Conservation (phyloP, 495 filamentous ascomycete species). For the Penicillium diatomitis region DNA sequence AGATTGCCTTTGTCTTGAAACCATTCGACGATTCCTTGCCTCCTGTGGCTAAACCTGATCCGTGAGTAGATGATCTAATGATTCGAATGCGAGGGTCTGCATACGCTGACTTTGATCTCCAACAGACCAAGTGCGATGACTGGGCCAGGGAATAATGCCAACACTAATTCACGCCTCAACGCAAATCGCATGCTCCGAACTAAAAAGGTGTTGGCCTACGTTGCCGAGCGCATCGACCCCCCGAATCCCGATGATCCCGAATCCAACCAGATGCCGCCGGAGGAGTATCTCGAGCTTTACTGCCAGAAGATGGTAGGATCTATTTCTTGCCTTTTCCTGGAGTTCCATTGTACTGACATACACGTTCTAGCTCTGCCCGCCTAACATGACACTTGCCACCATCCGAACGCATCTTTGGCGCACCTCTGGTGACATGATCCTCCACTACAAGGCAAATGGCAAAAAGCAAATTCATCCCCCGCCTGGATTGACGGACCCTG, state of each 20-base stretch:
- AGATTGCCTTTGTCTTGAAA: constrained; percentile 83
- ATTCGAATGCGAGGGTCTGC: not conserved
- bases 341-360: constrained; percentile 6
- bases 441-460: constrained; percentile 87
- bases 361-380: constrained; percentile 43
- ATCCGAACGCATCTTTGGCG: constrained; percentile 89
- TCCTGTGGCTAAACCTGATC: constrained; percentile 54
- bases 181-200: constrained; percentile 94
- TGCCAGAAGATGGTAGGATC: constrained; percentile 77
- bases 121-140: constrained; percentile 16
- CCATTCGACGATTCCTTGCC: constrained; percentile 75
- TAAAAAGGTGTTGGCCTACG: constrained; percentile 89
- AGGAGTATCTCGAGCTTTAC: constrained; percentile 89
- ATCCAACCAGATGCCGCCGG: constrained; percentile 59
- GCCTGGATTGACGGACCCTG: constrained; percentile 7
- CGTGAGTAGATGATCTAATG: constrained; percentile 18
- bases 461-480: constrained; percentile 44
- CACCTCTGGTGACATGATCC: constrained; percentile 75
- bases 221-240: constrained; percentile 83
- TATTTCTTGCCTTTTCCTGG: constrained; percentile 1
- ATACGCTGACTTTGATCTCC: not conserved
- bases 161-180: constrained; percentile 76
- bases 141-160: constrained; percentile 13
- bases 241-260: constrained; percentile 41
- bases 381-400: constrained; percentile 84